These are phyloP conservation scores for Ceratobasidium papillatum DNA, from an alignment of 1,284 basidiomycete genomes.

Conservation along the genomic window DNA sequence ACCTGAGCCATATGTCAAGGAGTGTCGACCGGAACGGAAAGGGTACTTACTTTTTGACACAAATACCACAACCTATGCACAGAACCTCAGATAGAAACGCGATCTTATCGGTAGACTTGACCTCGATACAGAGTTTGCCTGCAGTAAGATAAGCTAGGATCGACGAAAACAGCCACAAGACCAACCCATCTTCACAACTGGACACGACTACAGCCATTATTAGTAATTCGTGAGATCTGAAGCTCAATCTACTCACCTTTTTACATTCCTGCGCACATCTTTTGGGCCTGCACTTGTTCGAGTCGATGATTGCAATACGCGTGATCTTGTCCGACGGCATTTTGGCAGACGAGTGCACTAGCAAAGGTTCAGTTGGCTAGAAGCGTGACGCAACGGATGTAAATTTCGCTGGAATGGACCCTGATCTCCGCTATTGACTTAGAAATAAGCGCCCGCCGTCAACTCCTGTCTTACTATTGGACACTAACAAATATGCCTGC, in stretches of 20 bases:
- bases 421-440: not conserved
- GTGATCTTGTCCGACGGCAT: conserved; percentile 83
- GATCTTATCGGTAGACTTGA: conserved; percentile 92
- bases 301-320: conserved; percentile 92
- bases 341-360: not conserved
- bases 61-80: conserved; percentile 98
- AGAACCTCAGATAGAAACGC: conserved; percentile 97
- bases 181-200: conserved; percentile 96
- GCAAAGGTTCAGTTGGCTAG: not conserved
- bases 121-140: conserved; percentile 98
- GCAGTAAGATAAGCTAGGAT: conserved; percentile 19
- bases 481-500: conserved; percentile 24
- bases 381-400: conserved; percentile 7
- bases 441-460: conserved; percentile 19
- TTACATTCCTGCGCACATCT: conserved; percentile 92
- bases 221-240: conserved; percentile 4
- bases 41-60: conserved; percentile 88
- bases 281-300: conserved; percentile 94
- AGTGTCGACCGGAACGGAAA: not conserved
- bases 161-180: conserved; percentile 41
- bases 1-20: conserved; percentile 61
- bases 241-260: conserved; percentile 63
- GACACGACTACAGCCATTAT: conserved; percentile 75
- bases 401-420: conserved; percentile 31
- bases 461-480: conserved; percentile 20